Percentiles rank a stretch among this genome's conserved stretches.
phyloP scores from a whole-genome alignment of 164 flowering plant genomes.

The Saururus chinensis region DNA sequence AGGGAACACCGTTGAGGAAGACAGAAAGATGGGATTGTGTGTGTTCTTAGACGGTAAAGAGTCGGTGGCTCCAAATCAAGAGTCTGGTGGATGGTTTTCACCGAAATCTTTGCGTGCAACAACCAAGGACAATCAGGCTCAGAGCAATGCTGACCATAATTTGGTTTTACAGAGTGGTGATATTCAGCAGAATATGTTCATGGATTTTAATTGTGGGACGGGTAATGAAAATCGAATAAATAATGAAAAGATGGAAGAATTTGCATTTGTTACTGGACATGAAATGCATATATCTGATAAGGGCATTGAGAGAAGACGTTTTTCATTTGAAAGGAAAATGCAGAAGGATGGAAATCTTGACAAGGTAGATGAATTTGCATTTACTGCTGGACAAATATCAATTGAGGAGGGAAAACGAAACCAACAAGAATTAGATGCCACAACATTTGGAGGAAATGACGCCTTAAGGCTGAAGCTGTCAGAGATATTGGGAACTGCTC shows the following conservation, averaged over 20 bases:
- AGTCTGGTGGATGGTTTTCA: constrained; percentile 40
- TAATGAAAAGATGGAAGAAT: constrained; percentile 23
- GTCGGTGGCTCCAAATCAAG: constrained; percentile 15
- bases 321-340: not conserved
- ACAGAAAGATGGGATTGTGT: constrained; percentile 8
- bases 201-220: constrained; percentile 13
- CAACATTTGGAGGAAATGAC: not conserved
- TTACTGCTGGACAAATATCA: not conserved
- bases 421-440: not conserved
- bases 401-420: constrained; percentile 13
- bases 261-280: constrained; percentile 22
- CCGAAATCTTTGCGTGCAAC: constrained; percentile 24
- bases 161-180: constrained; percentile 19
- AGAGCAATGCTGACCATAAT: constrained; percentile 20
- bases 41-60: constrained; percentile 15
- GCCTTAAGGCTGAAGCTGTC: not conserved
- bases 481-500: not conserved
- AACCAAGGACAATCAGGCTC: constrained; percentile 18
- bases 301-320: not conserved
- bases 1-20: constrained; percentile 10
- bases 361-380: not conserved
- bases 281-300: constrained; percentile 18
- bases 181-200: constrained; percentile 17
- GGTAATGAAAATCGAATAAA: constrained; percentile 17
- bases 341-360: not conserved